Base-by-base conservation (phyloP, 169 alveolate genomes). In the Eimeria sp. region DNA sequence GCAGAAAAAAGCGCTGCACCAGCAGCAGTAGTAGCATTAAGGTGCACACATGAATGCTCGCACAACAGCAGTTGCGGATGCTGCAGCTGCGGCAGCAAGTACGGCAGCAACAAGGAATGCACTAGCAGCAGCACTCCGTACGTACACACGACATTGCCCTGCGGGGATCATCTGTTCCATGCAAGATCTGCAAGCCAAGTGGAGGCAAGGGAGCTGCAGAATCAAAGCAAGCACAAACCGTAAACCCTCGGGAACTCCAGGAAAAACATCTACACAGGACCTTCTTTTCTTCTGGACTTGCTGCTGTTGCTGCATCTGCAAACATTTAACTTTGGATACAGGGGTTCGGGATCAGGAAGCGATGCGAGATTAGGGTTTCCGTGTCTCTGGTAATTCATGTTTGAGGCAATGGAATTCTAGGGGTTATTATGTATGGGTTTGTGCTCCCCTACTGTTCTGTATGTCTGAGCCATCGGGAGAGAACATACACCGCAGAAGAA, bases 191-290 rank as follows among this genome's bases (percentile, higher is more conserved):
- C 89, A 80, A 4, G 89, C 49, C 89, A 80, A 51, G 49, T 80
- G 89, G 20, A 80, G 72, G 20, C 89, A 80, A 51, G 89, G 89
- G 9, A 80, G 89, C 89, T 80, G 89, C 89, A 51, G 89, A 6
- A 75, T 57, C 58, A 43, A 43, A 40, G 18, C n/a, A 75, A 16
- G 11, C 51, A 14, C 34, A 75, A 75, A 75, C 86, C 86, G 61
- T 43, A 75, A 75, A 75, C 86, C 57, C 86, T 75, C 25, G 4
- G 30, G n/a, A 18, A 75, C 86, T 16, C 30, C 34, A 16, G 61
- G 61, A 45, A 30, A 22, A 4, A 7, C 86, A 13, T 16, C 40
- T 75, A 43, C 30, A 20, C 4, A n/a, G 16, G 0, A 43, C 22
- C 16, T 10, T 61, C n/a, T 3, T 67, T 11, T 14, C 30, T 43